Conservation (phyloP, 371 early-diverging fungal species). For the Circinella minor region DNA sequence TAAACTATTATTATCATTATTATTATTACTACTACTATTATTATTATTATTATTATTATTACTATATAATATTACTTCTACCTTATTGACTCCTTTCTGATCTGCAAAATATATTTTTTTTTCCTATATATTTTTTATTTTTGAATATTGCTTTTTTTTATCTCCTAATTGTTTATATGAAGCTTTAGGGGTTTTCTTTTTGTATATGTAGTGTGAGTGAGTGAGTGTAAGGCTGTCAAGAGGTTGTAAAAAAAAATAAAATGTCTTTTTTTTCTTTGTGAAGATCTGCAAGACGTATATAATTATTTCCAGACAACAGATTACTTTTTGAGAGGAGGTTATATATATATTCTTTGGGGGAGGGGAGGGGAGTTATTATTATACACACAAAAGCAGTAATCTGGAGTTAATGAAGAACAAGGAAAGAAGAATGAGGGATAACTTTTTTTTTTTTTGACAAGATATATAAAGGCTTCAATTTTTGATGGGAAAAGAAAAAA, state of each 20-base stretch:
- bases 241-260: constrained; percentile 5
- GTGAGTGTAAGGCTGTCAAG: constrained; percentile 22
- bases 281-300: constrained; percentile 24
- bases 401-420: too few species aligned
- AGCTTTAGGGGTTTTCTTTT: constrained; percentile 10
- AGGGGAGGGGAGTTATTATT: too few species aligned
- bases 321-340: constrained; percentile 1
- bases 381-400: too few species aligned
- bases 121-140: constrained; percentile 9
- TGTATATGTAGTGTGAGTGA: too few species aligned
- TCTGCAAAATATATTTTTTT: not conserved
- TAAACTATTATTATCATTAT: too few species aligned
- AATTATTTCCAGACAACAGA: constrained; percentile 21
- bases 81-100: not conserved
- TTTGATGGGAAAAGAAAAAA: not conserved
- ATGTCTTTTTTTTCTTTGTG: not conserved
- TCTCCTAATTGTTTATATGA: constrained; percentile 30
- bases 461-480: constrained; percentile 15
- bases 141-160: constrained; percentile 4
- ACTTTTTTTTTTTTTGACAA: constrained; percentile 7
- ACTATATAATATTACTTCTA: not conserved
- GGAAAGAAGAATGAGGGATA: not conserved
- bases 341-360: too few species aligned
- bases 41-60: too few species aligned
- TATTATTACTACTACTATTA: too few species aligned